phyloP scores from a whole-genome alignment of 108 stramenopile species.

The Fistulifera pelliculosa region DNA sequence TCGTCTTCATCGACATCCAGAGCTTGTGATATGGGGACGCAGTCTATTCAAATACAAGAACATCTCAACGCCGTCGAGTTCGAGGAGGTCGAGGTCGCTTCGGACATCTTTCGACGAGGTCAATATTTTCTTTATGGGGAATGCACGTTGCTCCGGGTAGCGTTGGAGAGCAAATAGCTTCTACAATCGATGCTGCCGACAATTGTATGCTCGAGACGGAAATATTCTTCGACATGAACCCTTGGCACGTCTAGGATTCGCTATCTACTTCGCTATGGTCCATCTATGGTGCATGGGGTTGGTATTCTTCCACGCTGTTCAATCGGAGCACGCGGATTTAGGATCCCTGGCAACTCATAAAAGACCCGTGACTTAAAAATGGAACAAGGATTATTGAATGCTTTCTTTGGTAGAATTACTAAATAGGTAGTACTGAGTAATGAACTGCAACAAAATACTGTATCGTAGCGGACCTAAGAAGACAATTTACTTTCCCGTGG shows the following conservation, averaged over 20 bases:
- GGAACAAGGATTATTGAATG: too few species aligned
- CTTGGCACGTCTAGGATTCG: constrained; percentile 55
- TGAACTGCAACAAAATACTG: too few species aligned
- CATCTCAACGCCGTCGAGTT: constrained; percentile 13
- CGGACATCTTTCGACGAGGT: constrained; percentile 30
- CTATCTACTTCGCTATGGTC: constrained; percentile 56
- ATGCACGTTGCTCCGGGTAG: too few species aligned
- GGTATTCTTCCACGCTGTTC: constrained; percentile 52
- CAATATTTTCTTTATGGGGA: constrained; percentile 60
- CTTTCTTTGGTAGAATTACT: too few species aligned
- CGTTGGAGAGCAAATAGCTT: constrained; percentile 40
- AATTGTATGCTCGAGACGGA: constrained; percentile 61
- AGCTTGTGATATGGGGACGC: background rate
- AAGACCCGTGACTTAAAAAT: too few species aligned
- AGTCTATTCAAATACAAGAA: too few species aligned
- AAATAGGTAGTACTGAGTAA: too few species aligned
- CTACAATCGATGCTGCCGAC: constrained; percentile 69
- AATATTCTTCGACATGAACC: constrained; percentile 64
- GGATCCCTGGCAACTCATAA: background rate
- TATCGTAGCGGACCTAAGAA: too few species aligned
- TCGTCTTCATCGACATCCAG: background rate
- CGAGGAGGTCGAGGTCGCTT: constrained; percentile 21
- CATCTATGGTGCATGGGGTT: constrained; percentile 81
- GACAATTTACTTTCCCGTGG: too few species aligned
- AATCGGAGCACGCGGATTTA: background rate